Base-by-base conservation (phyloP, 192 early-diverging fungal species). In the Pilaira anomala region DNA sequence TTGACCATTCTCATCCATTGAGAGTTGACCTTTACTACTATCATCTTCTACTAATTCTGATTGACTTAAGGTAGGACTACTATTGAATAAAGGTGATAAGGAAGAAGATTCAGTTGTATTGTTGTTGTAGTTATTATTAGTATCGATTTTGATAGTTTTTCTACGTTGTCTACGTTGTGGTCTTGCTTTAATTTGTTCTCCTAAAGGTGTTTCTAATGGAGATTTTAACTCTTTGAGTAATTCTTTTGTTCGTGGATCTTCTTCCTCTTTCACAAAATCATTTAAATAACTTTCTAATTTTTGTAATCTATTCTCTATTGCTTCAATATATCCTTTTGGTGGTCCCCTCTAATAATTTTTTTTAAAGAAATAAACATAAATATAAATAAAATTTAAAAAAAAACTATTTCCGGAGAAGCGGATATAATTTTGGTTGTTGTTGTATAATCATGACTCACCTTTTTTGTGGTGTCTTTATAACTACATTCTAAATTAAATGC, bases 311-410 rank as follows among this genome's bases (percentile, higher is more conserved):
- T 78, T 85, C 60, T 93, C 91, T 11, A 93, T 85, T 7, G 84
- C 87, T 48, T 92, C 91, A n/a, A 93, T 92, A 62, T 93, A 93
- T 21, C 91, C 91, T 63, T 91, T 91, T 12, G 90, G 88, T 16
- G 91, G 91, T 4, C 91, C 91, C 44, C 91, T 80, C 76, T 93
- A 58, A 18, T 40, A 61, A 58, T 14, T 33, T 19, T 26, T 52
- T 7, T 48, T n/a, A n/a, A 1, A 36, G 7, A 36, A 1, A 36
- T 5, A 3, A 5, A 36, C 2, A 36, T 9, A 36, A 36, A 36
- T 0, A 36, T 0, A 36, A 4, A 33, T 5, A 33, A 33, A 33
- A 33, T 5, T 5, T 5, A 36, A 36, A 36, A 36, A 36, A 3
- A 21, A 69, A 14, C 54, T 66, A 24, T 40, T 56, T 64, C 67